phyloP scores from a whole-genome alignment of 2,329 filamentous ascomycete genomes.

The Pyricularia sp. region DNA sequence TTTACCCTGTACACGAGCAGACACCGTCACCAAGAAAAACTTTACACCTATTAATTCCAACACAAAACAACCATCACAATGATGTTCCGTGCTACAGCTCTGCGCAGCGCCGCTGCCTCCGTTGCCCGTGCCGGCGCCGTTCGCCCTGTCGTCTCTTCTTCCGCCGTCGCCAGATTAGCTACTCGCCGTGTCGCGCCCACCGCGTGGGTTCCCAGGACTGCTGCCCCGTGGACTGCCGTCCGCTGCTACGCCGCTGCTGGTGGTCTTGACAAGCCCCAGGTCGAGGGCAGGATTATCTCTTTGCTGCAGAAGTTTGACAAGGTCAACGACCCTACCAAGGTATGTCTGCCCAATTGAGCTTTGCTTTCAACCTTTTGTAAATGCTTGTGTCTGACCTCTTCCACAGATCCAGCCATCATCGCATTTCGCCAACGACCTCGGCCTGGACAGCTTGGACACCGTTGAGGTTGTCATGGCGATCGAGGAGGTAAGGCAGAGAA shows the following conservation, averaged over 20 bases:
- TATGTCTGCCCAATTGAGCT: conserved; percentile 28
- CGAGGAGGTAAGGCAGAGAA: conserved; percentile 63
- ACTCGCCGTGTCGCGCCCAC: conserved; percentile 32
- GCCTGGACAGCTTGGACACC: conserved; percentile 36
- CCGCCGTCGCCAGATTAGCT: conserved; percentile 48
- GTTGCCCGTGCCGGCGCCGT: conserved; percentile 50
- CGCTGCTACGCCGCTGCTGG: conserved; percentile 81
- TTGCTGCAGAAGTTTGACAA: conserved; percentile 96
- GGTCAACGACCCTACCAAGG: conserved; percentile 60
- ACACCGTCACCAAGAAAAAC: not conserved
- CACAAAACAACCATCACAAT: conserved; percentile 17
- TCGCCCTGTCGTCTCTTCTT: conserved; percentile 46
- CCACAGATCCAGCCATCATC: conserved; percentile 68
- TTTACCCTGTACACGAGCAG: not conserved
- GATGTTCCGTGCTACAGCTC: conserved; percentile 86
- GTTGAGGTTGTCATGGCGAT: conserved; percentile 99
- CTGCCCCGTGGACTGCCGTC: conserved; percentile 55
- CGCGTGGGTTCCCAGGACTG: conserved; percentile 43
- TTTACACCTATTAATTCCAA: not conserved
- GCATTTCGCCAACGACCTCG: conserved; percentile 47
- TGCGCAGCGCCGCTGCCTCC: conserved; percentile 46
- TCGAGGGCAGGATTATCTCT: conserved; percentile 86
- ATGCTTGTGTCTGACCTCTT: not conserved
- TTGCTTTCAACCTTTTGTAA: not conserved
- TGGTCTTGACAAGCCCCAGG: conserved; percentile 56